Base-by-base conservation (phyloP, 495 filamentous ascomycete genomes). In the Coniosporium apollinis region DNA sequence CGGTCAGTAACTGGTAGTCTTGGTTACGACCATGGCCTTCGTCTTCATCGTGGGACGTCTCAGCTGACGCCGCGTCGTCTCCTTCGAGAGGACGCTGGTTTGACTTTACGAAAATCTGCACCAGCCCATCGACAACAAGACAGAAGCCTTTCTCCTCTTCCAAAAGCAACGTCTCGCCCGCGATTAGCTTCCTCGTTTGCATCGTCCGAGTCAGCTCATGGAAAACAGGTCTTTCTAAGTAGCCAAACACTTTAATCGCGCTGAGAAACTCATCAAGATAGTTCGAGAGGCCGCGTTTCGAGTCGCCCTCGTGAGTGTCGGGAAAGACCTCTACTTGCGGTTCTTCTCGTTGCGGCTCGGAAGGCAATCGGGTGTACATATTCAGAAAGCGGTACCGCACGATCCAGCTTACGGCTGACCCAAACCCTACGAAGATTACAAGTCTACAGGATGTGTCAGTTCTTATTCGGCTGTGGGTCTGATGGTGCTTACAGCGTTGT, bases 171-270 rank as follows among this genome's bases (percentile, higher is more conserved):
- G 87, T 96, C 55, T 97, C 89, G 19, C 89, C 89, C 13, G 89
- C 89, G 39, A 96, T 85, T 28, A 97, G 60, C 60, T 93, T 96
- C 47, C 82, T 65, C 4, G 89, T 96, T 60, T 96, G 89, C 89
- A 97, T 96, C 20, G 84, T 93, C 41, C 89, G 70, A 2, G 89
- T 96, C 46, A 97, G 68, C 54, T 97, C 89, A 52, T 97, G 89
- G 52, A 96, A 97, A 10, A 97, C 89, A 1, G 87, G 83, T 14
- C 89, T 70, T 53, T 97, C 89, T 29, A 97, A 66, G 52, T 96
- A 97, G 2, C 89, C 89, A 60, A 97, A 97, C 28, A 97, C 86
- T 51, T 94, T 96, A 54, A 97, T 96, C n/a, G 89, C 89, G 56
- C 84, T 94, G 10, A 97, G 64, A 45, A 96, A 97, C 58, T 97